Base-by-base conservation (phyloP, 164 flowering plant genomes). In the Protea cynaroides region DNA sequence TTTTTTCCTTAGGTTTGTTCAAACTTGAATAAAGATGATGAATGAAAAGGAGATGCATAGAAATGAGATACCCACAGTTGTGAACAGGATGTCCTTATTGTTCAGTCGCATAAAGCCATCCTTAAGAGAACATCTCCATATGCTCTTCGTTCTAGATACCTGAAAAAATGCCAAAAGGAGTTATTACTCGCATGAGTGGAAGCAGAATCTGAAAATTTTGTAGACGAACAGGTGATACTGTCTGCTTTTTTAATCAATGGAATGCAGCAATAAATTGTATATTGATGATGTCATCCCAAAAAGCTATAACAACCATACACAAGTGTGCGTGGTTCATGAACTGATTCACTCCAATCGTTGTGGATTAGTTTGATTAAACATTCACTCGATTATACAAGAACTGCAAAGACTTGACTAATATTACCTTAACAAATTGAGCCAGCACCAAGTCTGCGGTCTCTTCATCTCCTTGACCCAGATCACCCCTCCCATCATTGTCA, bases 51-150 rank as follows among this genome's bases (percentile, higher is more conserved):
- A 12, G 5, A 47, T 47, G 17, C 18, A 47, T 14, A 4, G 2
- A 47, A 14, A 47, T 47, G 18, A 47, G 52, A 47, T 29, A 59
- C 69, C 25, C 7, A 82, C 96, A 90, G 86, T 89, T 52, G 85
- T 85, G 70, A 89, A 89, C 70, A 89, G 84, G 58, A 86, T 76
- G 73, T 89, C 92, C 77, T 84, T 86, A 34, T 84, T 76, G 75
- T 85, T 86, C 59, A 89, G 78, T 70, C 79, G 90, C 90, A 89
- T 83, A 29, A 89, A 83, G 23, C 96, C 96, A 72, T 86, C 87
- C 78, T 88, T 89, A 50, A 89, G 80, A 5, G 82, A 81, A 80
- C 92, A 89, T 65, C 83, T 89, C 96, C 96, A 86, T 75, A 75
- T 77, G 86, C 90, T 66, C 36, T 66, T 56, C 49, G 62, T 66